Base-by-base conservation (phyloP, 148 eudicot species). In the Camellia lanceoleosa region DNA sequence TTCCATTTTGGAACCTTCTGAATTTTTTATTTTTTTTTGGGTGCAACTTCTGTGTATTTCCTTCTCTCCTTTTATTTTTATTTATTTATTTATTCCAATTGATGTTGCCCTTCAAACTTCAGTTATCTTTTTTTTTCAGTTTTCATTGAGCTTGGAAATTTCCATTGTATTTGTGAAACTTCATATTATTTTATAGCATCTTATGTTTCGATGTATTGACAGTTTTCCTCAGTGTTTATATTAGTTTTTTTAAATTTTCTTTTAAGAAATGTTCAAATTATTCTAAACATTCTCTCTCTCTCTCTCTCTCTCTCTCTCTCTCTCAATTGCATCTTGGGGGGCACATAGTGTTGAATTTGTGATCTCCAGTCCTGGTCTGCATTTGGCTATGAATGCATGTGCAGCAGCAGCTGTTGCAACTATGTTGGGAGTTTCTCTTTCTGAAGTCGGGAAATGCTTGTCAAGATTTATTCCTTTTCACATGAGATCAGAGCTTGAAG, bases 311-410 rank as follows among this genome's bases (percentile, higher is more conserved):
- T 65, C 18, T 69, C 54, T 44, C 18, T 46, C 46, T 65, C 18
- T 69, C 54, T 44, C 18, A 69, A 69, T 69, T 47, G 23, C 73
- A 43, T 69, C 52, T 7, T 16, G 71, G 11, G 18, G 18, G 54
- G 7, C 54, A 3, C 30, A 7, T 42, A 75, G 78, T 3, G 78
- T 60, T 12, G 61, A 75, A 60, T 75, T 75, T 60, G 66, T 75
- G 66, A 60, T 75, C 49, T 59, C 78, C 46, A 75, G 78, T 59
- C 66, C 78, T 5, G 78, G 78, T 60, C 43, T 75, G 52, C 78
- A 75, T 75, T 12, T 75, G 67, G 78, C 65, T 56, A 16, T 75
- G 23, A 59, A 75, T 42, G 78, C 78, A 75, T 75, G 78, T 75
- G 78, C 78, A 7, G 78, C 78, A 7, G 78, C 78, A 19, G 78